These are phyloP conservation scores for Wallacemonas sp. DNA, from an alignment of 208 protist genomes.

Conservation along the genomic window DNA sequence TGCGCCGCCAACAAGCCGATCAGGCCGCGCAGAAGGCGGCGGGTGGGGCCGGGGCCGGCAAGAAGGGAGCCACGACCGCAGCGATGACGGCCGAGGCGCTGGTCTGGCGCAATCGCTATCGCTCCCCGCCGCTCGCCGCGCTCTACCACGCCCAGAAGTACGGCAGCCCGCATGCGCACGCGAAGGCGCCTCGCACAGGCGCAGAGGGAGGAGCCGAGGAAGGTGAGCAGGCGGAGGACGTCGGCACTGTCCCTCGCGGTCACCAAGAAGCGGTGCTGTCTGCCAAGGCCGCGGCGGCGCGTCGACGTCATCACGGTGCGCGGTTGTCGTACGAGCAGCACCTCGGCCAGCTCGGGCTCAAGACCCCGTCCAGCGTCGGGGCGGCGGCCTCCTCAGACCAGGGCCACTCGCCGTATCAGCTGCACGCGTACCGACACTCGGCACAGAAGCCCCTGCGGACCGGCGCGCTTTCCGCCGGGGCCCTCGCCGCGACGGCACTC, in stretches of 20 bases:
- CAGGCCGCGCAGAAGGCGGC: conserved; percentile 7
- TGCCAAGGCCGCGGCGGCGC: too few relatives aligned
- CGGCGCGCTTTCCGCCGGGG: too few relatives aligned
- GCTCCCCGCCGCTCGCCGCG: conserved; percentile 6
- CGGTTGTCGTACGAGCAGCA: conserved; percentile 10
- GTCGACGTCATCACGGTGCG: too few relatives aligned
- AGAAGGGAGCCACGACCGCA: not conserved
- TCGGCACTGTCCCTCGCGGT: too few relatives aligned
- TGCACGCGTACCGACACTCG: conserved; percentile 9
- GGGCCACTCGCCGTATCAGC: conserved; percentile 6
- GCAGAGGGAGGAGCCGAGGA: too few relatives aligned
- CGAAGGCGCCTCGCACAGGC: not conserved
- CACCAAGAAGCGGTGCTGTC: too few relatives aligned
- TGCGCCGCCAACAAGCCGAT: conserved; percentile 28
- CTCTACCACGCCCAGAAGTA: conserved; percentile 14
- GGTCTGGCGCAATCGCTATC: conserved; percentile 5
- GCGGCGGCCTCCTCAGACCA: conserved; percentile 12
- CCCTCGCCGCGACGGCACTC: too few relatives aligned
- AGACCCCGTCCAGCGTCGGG: conserved; percentile 8
- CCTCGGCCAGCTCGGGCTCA: conserved; percentile 6
- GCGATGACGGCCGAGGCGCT: not conserved
- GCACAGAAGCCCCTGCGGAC: not conserved
- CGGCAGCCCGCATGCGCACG: not conserved
- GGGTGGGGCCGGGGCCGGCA: not conserved
- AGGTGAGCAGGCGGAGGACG: too few relatives aligned